Evolutionary conservation across 495 filamentous ascomycete species (phyloP), one percentile per base, ranked within the genome.

Genomic region (Penicillium steckii): DNA sequence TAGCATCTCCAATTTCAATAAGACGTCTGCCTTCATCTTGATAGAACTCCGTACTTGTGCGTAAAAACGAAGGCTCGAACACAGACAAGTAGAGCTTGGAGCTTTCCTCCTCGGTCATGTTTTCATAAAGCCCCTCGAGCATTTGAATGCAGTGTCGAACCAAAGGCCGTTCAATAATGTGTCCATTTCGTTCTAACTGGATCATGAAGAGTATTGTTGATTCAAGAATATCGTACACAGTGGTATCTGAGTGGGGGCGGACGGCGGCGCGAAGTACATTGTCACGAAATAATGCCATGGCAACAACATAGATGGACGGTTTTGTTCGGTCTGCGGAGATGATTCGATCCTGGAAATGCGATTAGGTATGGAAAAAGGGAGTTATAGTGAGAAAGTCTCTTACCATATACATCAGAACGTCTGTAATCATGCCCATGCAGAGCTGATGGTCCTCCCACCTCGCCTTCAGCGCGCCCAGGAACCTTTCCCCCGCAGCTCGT

Each of bases 331-430:
- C 89, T 3, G 78, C 66, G 49, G 83, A 86, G 66, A 87, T 87
- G 12, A 90, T 82, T 22, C 93, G 88, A 55, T 99, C 94, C 83
- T 79, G 32, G 15, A 22, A 10, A 41, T 12, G 17, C 2, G 56
- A 45, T 43, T 23, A 64, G 40, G 23, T 47, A 10, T 33, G 27
- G 7, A 25, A 37, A 24, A 30, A n/a, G 4, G 8, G 19, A 12
- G 18, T 18, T 9, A n/a, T 0, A 12, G 17, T 3, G 8, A 45
- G 41, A 22, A 23, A 21, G 60, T 21, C 9, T 9, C 84, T 50
- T 63, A 89, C 86, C 81, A 99, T 92, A 58, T 99, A 99, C 92
- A 99, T 97, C 29, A 97, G 70, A 26, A 99, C 90, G 65, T 99
- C 95, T 9, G 93, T 94, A 37, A 90, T 85, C 95, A 99, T 97